A percentile compares a stretch with the other conserved stretches of the same genome.
Conservation (phyloP, 805 yeast genomes). For the Wickerhamiella alocasiicola region DNA sequence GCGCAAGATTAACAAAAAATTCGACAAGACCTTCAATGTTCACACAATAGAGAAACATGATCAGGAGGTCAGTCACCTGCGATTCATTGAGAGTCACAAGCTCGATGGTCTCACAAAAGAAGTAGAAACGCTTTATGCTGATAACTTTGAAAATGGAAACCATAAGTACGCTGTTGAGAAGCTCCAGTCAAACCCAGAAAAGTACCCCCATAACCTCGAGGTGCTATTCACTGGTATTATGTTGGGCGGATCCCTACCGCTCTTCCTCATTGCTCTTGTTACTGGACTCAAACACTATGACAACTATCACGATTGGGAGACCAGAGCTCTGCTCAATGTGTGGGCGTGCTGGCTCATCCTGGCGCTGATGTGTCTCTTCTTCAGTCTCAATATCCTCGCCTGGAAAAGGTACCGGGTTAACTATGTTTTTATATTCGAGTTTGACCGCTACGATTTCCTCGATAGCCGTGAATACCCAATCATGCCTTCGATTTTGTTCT, state of each 20-base stretch:
- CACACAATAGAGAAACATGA: slow-evolving; percentile 36
- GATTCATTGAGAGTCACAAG: slow-evolving; percentile 50
- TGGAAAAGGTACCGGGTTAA: slow-evolving; percentile 72
- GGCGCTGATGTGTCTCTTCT: slow-evolving; percentile 45
- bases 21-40: slow-evolving; percentile 54
- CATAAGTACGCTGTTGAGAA: slow-evolving; percentile 62
- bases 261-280: slow-evolving; percentile 48
- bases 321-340: slow-evolving; percentile 55
- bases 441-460: slow-evolving; percentile 53
- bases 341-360: slow-evolving; percentile 85
- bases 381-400: slow-evolving; percentile 55
- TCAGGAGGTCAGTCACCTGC: slow-evolving; percentile 44
- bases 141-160: slow-evolving; percentile 56
- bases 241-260: slow-evolving; percentile 59
- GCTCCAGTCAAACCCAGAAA: slow-evolving; percentile 30
- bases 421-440: slow-evolving; percentile 85
- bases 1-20: slow-evolving; percentile 79
- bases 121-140: slow-evolving; percentile 56
- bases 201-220: slow-evolving; percentile 28
- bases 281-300: slow-evolving; percentile 34
- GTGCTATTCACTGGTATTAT: slow-evolving; percentile 52
- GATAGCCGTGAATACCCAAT: slow-evolving; percentile 55
- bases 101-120: slow-evolving; percentile 50
- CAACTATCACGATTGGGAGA: slow-evolving; percentile 36
- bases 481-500: slow-evolving; percentile 47